Evolutionary conservation across 495 filamentous ascomycete genomes (phyloP), one percentile per base, ranked within the genome.

Genomic region (Elasticomyces elasticus): DNA sequence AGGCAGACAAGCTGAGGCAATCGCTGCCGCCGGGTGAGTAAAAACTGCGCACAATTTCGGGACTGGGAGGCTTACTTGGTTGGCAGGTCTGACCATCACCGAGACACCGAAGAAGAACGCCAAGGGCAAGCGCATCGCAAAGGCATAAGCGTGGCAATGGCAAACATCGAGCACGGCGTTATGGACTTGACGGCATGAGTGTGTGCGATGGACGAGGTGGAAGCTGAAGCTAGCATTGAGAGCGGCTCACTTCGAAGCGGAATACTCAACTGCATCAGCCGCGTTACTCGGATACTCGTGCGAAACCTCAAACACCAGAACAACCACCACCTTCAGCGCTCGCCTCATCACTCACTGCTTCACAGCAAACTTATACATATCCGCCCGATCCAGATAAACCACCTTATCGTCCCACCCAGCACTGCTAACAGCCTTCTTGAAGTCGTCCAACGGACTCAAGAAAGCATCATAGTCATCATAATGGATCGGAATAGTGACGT

Each of bases 1-100:
- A 96, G 86, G 92, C 91, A 71, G 92, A 97, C 78, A 99, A 99
- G 86, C 83, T 99, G 60, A 97, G 96, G 87, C 91, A 97, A 83
- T 87, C 82, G 74, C 78, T 99, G 54, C 94, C 92, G 59, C 94
- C 92, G 66, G 80, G 92, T 97, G 85, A 66, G 85, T 76, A 12
- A 28, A 27, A 22, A 6, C 27, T 19, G 23, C 5, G n/a, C 20
- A 41, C n/a, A 22, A n/a, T 49, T 22, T 33, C 17, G 28, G 41
- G 33, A 60, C 17, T 26, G 9, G 35, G 20, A 59, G 62, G 58
- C 70, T 74, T 62, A 70, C 55, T 45, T 7, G 26, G 26, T 26
- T 47, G 63, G 42, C 66, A 90, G 86, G 75, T 56, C 82, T 89
- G 62, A 79, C 78, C 64, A 86, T 88, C 66, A 79, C 75, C 67